Percentiles rank a stretch among this genome's conserved stretches.
phyloP scores from a whole-genome alignment of 768 basidiomycete species.

The Pisolithus orientalis region DNA sequence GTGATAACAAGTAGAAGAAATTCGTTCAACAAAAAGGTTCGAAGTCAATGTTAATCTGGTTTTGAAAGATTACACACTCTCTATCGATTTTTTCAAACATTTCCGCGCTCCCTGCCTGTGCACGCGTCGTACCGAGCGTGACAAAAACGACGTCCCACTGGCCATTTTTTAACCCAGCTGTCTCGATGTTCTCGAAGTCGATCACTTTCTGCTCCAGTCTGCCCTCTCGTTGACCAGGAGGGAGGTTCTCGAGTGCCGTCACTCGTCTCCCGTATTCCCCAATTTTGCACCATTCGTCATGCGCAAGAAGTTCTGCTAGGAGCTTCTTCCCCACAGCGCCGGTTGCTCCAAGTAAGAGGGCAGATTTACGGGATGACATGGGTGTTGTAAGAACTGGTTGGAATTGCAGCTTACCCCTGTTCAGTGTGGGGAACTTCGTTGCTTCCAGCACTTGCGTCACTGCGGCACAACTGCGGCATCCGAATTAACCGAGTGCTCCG shows the following conservation, averaged over 20 bases:
- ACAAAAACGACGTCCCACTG: constrained; percentile 77
- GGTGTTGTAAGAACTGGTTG: background rate
- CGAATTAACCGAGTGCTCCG: no score
- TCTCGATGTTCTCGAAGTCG: constrained; percentile 61
- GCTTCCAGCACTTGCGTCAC: no score
- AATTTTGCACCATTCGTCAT: constrained; percentile 49
- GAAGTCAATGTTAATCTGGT: no score
- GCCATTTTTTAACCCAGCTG: constrained; percentile 42
- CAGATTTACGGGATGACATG: constrained; percentile 28
- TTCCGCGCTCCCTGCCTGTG: constrained; percentile 53
- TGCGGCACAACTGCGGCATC: no score
- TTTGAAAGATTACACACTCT: constrained; percentile 39
- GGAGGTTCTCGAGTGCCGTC: constrained; percentile 38
- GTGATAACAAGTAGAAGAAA: background rate
- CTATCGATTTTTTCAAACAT: constrained; percentile 74
- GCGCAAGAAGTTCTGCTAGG: constrained; percentile 55
- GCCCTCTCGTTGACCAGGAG: constrained; percentile 24
- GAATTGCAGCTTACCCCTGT: background rate
- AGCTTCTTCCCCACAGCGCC: constrained; percentile 62
- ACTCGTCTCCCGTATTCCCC: constrained; percentile 66
- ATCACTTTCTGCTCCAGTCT: constrained; percentile 66
- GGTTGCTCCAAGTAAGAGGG: constrained; percentile 72
- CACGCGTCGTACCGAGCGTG: constrained; percentile 63
- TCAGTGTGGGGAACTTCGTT: no score
- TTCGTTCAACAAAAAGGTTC: no score